Evolutionary conservation across 2,329 filamentous ascomycete species (phyloP), one percentile per base, ranked within the genome.

Genomic region (Xylaria sp.): DNA sequence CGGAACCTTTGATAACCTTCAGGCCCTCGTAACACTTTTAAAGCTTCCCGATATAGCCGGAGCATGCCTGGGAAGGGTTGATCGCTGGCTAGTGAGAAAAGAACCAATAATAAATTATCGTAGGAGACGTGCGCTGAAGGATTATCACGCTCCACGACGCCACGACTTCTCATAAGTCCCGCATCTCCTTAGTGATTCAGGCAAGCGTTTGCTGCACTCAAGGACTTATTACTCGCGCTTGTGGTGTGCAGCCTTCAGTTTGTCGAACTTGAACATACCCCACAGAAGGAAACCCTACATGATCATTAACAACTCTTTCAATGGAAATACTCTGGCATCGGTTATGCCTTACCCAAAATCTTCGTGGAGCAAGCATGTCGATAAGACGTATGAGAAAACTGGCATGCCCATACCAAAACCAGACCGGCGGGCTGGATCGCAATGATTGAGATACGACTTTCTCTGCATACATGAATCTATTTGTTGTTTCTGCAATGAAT

Each of bases 231-330:
- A 45, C 12, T 45, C n/a, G 41, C 41, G 41, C n/a, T 45, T 20
- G n/a, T 10, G 41, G 28, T 48, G 45, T 25, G 45, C 23, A 25
- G 15, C 9, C 10, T 48, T 48, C 2, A 48, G 25, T 23, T 48
- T 48, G 25, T 48, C 23, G 12, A 48, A 48, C 10, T 48, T 48
- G 23, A 48, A 48, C 45, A 25, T 28, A 6, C 18, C 18, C 45
- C 45, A 48, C 10, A 48, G 15, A 13, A 48, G 10, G 12, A 13
- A 25, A 28, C 5, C 60, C 74, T 75, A n/a, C 8, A 48, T 48
- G 23, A 12, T 12, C 7, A 28, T 48, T 4, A 28, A 28, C 13
- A 4, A 48, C 20, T 13, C 2, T 25, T 25, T 12, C 12, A 20
- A 23, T 5, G 12, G 2, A 48, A 28, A 4, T 46, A 28, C 23